Conservation (phyloP, 225 moss, liverwort and hornwort genomes). For the Bryum argenteum region DNA sequence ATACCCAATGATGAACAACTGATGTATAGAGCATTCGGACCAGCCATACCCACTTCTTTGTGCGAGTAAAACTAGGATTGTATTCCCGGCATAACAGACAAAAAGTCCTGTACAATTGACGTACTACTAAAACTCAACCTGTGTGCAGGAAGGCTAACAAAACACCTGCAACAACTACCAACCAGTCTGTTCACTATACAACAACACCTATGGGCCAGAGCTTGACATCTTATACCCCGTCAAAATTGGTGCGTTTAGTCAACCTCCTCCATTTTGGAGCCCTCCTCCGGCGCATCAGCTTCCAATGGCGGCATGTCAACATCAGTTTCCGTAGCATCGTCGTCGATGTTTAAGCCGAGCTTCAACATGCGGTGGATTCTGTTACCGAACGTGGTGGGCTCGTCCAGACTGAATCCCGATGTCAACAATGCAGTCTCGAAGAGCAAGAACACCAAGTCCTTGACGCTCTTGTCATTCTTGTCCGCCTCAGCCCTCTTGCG, state of each 20-base stretch:
- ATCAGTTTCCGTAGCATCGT: slow-evolving; percentile 47
- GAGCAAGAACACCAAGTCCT: slow-evolving; percentile 68
- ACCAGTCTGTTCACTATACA: too few species aligned
- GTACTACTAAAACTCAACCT: too few species aligned
- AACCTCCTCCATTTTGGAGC: slow-evolving; percentile 81
- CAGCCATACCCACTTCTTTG: too few species aligned
- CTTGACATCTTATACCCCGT: too few species aligned
- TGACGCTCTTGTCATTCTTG: slow-evolving; percentile 77
- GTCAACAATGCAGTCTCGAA: slow-evolving; percentile 75
- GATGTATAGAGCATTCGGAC: too few species aligned
- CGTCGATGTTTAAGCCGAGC: slow-evolving; percentile 76
- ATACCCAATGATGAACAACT: too few species aligned
- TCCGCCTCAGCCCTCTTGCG: slow-evolving; percentile 67
- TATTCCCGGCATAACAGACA: too few species aligned
- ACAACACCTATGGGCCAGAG: too few species aligned
- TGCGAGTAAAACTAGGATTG: too few species aligned
- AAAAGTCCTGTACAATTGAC: too few species aligned
- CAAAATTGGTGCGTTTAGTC: slow-evolving; percentile 35
- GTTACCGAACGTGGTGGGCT: slow-evolving; percentile 70
- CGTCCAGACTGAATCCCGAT: slow-evolving; percentile 72
- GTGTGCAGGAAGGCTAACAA: too few species aligned
- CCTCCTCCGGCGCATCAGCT: slow-evolving; percentile 64
- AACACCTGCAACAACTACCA: too few species aligned
- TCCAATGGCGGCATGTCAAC: slow-evolving; percentile 71
- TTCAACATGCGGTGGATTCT: slow-evolving; percentile 81